Base-by-base conservation (phyloP, 106 monocot species). In the Narthecium ossifragum region DNA sequence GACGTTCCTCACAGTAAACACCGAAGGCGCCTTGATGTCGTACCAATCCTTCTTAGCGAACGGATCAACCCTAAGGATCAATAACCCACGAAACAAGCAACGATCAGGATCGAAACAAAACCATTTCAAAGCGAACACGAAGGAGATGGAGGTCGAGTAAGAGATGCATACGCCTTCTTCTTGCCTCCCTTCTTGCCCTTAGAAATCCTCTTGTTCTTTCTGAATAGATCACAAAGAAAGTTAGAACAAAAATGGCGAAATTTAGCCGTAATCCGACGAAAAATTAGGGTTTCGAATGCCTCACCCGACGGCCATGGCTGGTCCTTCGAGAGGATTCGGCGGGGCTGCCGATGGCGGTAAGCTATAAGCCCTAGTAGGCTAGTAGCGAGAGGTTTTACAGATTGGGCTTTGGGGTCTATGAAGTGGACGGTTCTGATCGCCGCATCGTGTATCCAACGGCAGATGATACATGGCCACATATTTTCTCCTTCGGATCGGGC, bases 1-100 rank as follows among this genome's bases (percentile, higher is more conserved):
- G n/a, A 88, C 31, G 55, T 72, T 88, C 72, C 85, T 82, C 18
- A 74, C 75, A 24, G 20, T 70, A 62, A 93, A 93, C 11, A 70
- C 53, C 12, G 93, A 85, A 0, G 93, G 93, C 0, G 93, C 88
- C 75, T 89, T 93, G 61, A 93, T 88, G 46, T 93, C 93, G 24
- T 93, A 93, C 93, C 93, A 93, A 51, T 93, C 93, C 82, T 88
- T 93, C 74, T 93, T 93, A 0, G 88, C 8, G 31, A 93, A 93
- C 0, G 93, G 93, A 80, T 89, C 93, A 4, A 89, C 93, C 2
- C 92, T 93, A 39, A 39, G 3, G 15, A 39, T 11, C 39, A 39
- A 1, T 39, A 3, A 0, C 39, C 39, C 1, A 39, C 63, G 54
- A 73, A 34, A 27, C 29, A 6, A 61, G 9, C 7, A 31, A 39